A percentile compares a stretch with the other conserved stretches of the same genome.
These are phyloP conservation scores for Peronosclerospora sorghi DNA, from an alignment of 352 stramenopile genomes.

Conservation along the genomic window DNA sequence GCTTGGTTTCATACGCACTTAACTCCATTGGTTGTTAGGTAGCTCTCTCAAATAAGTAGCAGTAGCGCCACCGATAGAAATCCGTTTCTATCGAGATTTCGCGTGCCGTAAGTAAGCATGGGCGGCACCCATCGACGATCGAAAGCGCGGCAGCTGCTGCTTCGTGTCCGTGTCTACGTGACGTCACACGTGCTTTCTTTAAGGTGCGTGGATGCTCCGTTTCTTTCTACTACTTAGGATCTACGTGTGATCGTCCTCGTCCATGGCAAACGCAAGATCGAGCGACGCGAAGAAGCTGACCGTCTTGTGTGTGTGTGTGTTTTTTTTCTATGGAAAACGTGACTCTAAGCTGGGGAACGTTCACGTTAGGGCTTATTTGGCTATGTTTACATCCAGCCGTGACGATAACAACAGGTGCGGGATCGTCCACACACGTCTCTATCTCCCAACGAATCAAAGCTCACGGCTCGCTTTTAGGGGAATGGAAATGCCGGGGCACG, in stretches of 20 bases:
- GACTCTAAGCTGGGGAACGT: slow-evolving; percentile 47
- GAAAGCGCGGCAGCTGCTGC: slow-evolving; percentile 18
- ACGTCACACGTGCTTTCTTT: slow-evolving; percentile 23
- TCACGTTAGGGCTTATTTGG: slow-evolving; percentile 61
- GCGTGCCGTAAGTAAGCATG: too few relatives aligned
- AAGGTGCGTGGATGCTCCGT: slow-evolving; percentile 14
- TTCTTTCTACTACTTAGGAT: neutral
- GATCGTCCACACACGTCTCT: neutral
- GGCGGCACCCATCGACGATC: neutral
- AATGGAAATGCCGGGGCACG: slow-evolving; percentile 72
- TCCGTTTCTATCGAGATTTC: too few relatives aligned
- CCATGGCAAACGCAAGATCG: too few relatives aligned
- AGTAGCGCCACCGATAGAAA: too few relatives aligned
- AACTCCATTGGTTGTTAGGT: slow-evolving; percentile 8
- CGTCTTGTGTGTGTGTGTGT: neutral
- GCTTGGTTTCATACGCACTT: slow-evolving; percentile 52
- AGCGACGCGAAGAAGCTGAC: too few relatives aligned
- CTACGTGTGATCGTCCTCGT: too few relatives aligned
- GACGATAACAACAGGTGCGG: slow-evolving; percentile 59
- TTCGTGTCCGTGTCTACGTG: slow-evolving; percentile 16
- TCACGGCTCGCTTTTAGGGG: slow-evolving; percentile 15
- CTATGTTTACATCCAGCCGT: slow-evolving; percentile 62
- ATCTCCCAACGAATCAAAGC: neutral
- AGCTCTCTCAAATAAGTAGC: slow-evolving; percentile 9
- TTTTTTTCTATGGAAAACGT: neutral